Evolutionary conservation across 371 early-diverging fungal species (phyloP).

Genomic region (Globomyces sp.): DNA sequence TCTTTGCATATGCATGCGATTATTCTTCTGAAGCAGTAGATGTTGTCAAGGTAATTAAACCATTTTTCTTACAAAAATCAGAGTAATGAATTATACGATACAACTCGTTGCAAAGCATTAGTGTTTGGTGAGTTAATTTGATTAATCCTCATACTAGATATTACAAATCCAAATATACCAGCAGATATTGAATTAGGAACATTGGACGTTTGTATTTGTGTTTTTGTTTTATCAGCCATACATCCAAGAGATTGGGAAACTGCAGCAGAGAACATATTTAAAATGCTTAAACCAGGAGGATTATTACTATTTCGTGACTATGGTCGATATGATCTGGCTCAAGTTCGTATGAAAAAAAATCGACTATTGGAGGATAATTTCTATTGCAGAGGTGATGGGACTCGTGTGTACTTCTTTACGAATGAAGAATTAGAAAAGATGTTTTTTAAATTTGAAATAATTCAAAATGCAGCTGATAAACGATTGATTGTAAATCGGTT

Average conservation of each 20-base stretch:
- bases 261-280: constrained; percentile 21
- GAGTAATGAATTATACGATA: constrained; percentile 43
- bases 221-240: constrained; percentile 72
- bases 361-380: constrained; percentile 67
- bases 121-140: constrained; percentile 33
- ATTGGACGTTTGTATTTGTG: constrained; percentile 58
- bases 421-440: constrained; percentile 39
- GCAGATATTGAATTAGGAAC: constrained; percentile 38
- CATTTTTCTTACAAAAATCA: too few species aligned
- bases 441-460: constrained; percentile 53
- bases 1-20: constrained; percentile 64
- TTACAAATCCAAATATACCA: constrained; percentile 39
- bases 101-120: constrained; percentile 44
- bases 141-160: constrained; percentile 10
- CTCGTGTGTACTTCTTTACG: constrained; percentile 70
- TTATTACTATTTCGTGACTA: constrained; percentile 55
- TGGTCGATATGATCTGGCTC: constrained; percentile 69
- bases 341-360: constrained; percentile 71
- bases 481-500: constrained; percentile 94
- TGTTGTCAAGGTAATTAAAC: constrained; percentile 43
- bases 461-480: constrained; percentile 89
- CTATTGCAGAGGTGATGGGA: constrained; percentile 78
- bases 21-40: constrained; percentile 61
- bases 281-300: constrained; percentile 55
- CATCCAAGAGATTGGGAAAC: constrained; percentile 41